Evolutionary conservation across 768 basidiomycete species (phyloP).

Genomic region (Termitomyces eurrhizus): DNA sequence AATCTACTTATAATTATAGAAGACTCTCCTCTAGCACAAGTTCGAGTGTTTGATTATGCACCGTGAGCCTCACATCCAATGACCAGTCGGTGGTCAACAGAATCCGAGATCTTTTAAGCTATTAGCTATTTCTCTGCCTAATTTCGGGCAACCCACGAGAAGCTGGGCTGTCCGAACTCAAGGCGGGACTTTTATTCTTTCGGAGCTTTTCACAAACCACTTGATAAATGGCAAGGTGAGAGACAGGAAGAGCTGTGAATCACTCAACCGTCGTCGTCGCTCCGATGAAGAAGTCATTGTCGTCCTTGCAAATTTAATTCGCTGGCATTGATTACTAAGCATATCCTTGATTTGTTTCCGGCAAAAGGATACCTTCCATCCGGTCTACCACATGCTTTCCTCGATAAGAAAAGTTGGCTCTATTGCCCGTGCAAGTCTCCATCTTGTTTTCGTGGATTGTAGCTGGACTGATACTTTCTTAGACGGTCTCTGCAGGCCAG

Average conservation of each 20-base stretch:
- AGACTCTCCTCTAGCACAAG: background rate
- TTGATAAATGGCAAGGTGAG: conserved; percentile 44
- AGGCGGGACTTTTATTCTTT: conserved; percentile 64
- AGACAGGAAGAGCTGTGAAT: conserved; percentile 57
- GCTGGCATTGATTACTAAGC: conserved; percentile 42
- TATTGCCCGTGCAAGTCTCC: conserved; percentile 54
- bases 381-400: conserved; percentile 53
- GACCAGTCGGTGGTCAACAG: background rate
- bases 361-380: background rate
- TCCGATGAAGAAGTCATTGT: conserved; percentile 40
- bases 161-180: conserved; percentile 70
- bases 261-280: conserved; percentile 77
- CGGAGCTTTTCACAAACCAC: conserved; percentile 51
- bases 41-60: background rate
- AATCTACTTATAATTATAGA: background rate
- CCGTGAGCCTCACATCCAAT: background rate
- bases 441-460: background rate
- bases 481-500: conserved; percentile 77
- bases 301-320: conserved; percentile 8
- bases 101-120: background rate
- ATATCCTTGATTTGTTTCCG: conserved; percentile 15
- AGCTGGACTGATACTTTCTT: conserved; percentile 12
- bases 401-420: conserved; percentile 62
- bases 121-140: conserved; percentile 62
- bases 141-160: conserved; percentile 69